phyloP scores from a whole-genome alignment of 306 rosid species.

The Phaseolus lunatus region DNA sequence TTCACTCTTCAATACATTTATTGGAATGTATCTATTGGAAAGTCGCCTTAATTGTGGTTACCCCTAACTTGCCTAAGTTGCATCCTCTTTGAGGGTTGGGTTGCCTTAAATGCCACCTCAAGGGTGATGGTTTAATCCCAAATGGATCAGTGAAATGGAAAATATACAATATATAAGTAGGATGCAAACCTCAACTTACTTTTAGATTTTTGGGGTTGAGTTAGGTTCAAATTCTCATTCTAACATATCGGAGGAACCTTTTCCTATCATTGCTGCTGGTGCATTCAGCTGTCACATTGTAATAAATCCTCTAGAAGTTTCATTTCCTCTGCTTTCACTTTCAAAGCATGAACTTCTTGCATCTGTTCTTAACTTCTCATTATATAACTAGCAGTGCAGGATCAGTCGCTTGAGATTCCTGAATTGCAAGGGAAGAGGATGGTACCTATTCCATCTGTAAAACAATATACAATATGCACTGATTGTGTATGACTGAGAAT shows the following conservation, averaged over 20 bases:
- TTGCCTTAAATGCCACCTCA: too few relatives aligned
- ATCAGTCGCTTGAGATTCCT: not conserved
- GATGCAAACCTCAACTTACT: too few relatives aligned
- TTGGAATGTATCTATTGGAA: not conserved
- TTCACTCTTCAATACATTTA: conserved; percentile 23
- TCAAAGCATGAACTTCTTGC: conserved; percentile 1
- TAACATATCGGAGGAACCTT: not conserved
- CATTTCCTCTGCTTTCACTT: conserved; percentile 23
- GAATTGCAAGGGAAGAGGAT: not conserved
- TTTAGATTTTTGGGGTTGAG: too few relatives aligned
- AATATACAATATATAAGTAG: too few relatives aligned
- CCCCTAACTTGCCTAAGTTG: too few relatives aligned
- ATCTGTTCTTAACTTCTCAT: conserved; percentile 22
- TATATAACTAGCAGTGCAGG: conserved; percentile 15
- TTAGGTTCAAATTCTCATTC: too few relatives aligned
- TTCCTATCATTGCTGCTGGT: conserved; percentile 20
- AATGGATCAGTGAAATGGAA: too few relatives aligned
- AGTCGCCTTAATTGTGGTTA: too few relatives aligned
- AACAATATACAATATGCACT: not conserved
- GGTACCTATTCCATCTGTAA: not conserved
- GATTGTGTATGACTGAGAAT: not conserved
- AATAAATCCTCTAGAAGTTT: conserved; percentile 3
- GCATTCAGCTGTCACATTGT: not conserved
- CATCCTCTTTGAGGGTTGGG: too few relatives aligned
- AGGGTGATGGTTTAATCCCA: too few relatives aligned